Evolutionary conservation across 2,329 filamentous ascomycete species (phyloP), one percentile per base, ranked within the genome.

Genomic region (Penicillium sp.): DNA sequence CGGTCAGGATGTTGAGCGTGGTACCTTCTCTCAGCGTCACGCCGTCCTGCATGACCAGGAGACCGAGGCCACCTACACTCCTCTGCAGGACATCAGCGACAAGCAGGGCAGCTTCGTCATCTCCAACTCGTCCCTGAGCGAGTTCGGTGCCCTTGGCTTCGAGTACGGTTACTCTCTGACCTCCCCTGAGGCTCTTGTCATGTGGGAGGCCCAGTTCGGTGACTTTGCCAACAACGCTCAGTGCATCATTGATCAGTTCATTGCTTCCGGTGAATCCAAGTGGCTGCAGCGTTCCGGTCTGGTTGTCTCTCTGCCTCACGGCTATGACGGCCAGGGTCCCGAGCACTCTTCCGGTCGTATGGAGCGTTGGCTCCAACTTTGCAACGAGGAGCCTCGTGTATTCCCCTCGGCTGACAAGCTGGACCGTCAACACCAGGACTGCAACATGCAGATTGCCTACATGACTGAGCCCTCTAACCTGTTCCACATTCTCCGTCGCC

Each of bases 201-300:
- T 98, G 84, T 98, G 93, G 93, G 93, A 98, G 75, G 93, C 93
- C 29, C 93, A 98, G 73, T 98, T 98, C 65, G 93, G 93, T 78
- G 93, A 98, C 73, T 98, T 98, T 64, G 93, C 93, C 78, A 98
- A 98, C 80, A 98, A 96, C 66, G 91, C 93, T 35, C 93, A 98
- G 74, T 95, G 89, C 70, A 94, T 98, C 72, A 94, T 98, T 65
- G 93, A 98, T 70, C 93, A 98, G 74, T 98, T 98, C 74, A 85
- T 98, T 61, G 91, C 93, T 41, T 96, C 93, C 52, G 93, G 93
- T 67, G 93, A 98, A 75, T 85, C 87, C 56, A 98, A 98, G 77
- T 98, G 93, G 93, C 86, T 97, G 74, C 93, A 98, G 77, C 86
- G 93, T 72, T 95, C 90, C 44, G 93, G 93, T 64, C 82, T 98